Conservation (phyloP, 2,329 filamentous ascomycete species). For the Colletotrichum orbiculare region DNA sequence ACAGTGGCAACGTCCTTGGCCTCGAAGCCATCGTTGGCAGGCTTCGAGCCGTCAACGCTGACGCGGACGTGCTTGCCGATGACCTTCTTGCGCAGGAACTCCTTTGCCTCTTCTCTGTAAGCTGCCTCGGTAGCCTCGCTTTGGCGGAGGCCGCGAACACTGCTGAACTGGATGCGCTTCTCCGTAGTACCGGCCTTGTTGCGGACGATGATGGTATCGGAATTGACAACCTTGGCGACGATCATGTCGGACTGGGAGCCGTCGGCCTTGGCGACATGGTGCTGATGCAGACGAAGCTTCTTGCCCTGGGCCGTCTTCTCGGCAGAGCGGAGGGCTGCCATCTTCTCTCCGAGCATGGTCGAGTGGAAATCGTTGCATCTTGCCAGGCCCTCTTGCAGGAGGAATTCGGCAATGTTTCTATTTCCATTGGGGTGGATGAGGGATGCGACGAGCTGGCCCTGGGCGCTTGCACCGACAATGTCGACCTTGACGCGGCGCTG, state of each 20-base stretch:
- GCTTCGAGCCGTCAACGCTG: constrained; percentile 88
- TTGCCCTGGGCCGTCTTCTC: constrained; percentile 86
- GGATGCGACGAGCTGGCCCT: constrained; percentile 89
- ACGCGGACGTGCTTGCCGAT: constrained; percentile 97
- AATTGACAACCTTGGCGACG: constrained; percentile 86
- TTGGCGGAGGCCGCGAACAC: constrained; percentile 90
- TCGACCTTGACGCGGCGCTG: constrained; percentile 87
- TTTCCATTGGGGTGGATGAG: constrained; percentile 91
- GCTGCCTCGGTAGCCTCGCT: constrained; percentile 88
- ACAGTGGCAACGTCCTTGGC: constrained; percentile 95
- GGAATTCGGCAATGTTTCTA: constrained; percentile 80
- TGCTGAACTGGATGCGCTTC: constrained; percentile 92
- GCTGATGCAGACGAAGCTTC: constrained; percentile 83
- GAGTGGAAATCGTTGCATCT: constrained; percentile 97
- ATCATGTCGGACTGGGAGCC: constrained; percentile 75
- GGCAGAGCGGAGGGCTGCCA: constrained; percentile 85
- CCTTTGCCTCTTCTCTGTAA: constrained; percentile 93
- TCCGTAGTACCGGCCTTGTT: constrained; percentile 84
- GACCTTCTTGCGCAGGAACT: constrained; percentile 90
- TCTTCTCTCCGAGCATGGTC: constrained; percentile 87
- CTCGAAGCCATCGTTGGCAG: constrained; percentile 90
- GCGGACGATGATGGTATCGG: constrained; percentile 88
- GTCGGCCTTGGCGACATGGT: constrained; percentile 77
- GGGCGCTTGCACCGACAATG: constrained; percentile 87
- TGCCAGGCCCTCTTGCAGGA: constrained; percentile 89